Base-by-base conservation (phyloP, 306 rosid species). In the Sechiopsis laciniata region DNA sequence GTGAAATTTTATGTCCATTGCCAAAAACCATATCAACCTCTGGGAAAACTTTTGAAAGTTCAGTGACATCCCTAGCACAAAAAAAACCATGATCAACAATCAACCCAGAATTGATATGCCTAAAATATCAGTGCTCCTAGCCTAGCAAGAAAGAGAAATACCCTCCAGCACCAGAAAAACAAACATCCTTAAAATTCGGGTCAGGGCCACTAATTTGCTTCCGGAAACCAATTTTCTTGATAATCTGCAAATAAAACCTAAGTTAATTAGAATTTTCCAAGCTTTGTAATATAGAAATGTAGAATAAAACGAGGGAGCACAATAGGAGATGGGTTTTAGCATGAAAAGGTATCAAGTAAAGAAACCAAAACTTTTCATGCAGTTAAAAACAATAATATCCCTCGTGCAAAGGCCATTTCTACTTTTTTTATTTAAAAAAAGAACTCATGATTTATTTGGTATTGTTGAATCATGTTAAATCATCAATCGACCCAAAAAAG, bases 91-190 rank as follows among this genome's bases (percentile, higher is more conserved):
- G 37, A 15, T 19, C 58, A 55, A 17, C 48, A 71, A 62, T 51
- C 76, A 75, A 52, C 29, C 74, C 57, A 64, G 62, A 50, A 54
- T n/a, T 19, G 54, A 19, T 26, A 72, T 15, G 53, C 55, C 45
- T 57, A 10, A 75, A 62, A 14, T 40, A 55, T 74, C 8, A 8
- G 10, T 11, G 24, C 55, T 48, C 37, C 45, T 10, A n/a, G 52
- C 24, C 32, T 10, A n/a, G 52, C 51, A 67, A 74, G 63, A 71
- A 62, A 70, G 79, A 84, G 52, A 71, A 68, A 76, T 81, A 84
- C 88, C 88, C 81, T 74, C 83, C 88, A 70, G 88, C 83, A 24
- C 85, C 88, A 42, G 85, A 76, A 61, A 84, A 84, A 64, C 88
- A 84, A 60, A 84, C 77, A 79, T 84, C 85, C 5, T 79, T 53